Evolutionary conservation across 495 filamentous ascomycete species (phyloP).

Genomic region (Penicillium chermesinum): DNA sequence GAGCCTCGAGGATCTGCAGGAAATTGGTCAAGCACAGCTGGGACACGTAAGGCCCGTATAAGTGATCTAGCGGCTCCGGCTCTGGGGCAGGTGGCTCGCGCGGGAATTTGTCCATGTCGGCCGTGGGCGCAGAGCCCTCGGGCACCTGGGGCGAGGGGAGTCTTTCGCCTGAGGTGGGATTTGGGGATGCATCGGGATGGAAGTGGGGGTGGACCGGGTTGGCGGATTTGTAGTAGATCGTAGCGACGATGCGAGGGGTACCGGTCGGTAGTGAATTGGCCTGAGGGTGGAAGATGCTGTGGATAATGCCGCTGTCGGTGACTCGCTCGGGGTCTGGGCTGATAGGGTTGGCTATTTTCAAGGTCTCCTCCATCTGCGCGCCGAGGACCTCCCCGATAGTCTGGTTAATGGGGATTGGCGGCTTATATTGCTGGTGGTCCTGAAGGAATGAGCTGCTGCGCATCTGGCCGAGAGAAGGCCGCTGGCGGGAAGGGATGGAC

Average conservation of each 20-base stretch:
- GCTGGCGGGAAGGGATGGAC: conserved; percentile 29
- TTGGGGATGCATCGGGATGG: conserved; percentile 34
- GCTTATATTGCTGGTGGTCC: conserved; percentile 71
- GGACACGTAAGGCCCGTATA: conserved; percentile 72
- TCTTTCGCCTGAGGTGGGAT: conserved; percentile 21
- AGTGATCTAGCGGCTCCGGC: conserved; percentile 65
- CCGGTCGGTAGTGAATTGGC: conserved; percentile 32
- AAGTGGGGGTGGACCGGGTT: conserved; percentile 40
- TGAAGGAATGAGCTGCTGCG: conserved; percentile 65
- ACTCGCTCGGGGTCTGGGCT: conserved; percentile 40
- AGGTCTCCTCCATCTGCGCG: conserved; percentile 17
- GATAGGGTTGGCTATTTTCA: conserved; percentile 37
- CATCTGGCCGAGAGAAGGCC: conserved; percentile 46
- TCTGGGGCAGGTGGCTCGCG: conserved; percentile 62
- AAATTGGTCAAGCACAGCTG: conserved; percentile 79
- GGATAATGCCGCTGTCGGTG: conserved; percentile 41
- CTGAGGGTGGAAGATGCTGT: conserved; percentile 41
- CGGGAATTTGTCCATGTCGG: conserved; percentile 63
- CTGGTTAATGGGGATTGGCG: conserved; percentile 41
- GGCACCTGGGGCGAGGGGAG: conserved; percentile 39
- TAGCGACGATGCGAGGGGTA: conserved; percentile 40
- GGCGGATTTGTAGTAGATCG: conserved; percentile 44
- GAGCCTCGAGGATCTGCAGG: conserved; percentile 66
- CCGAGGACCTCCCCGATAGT: conserved; percentile 42
- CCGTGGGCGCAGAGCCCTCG: conserved; percentile 56